These are phyloP conservation scores for Saccharomyces paradoxus DNA, from an alignment of 805 yeast genomes.

Conservation along the genomic window DNA sequence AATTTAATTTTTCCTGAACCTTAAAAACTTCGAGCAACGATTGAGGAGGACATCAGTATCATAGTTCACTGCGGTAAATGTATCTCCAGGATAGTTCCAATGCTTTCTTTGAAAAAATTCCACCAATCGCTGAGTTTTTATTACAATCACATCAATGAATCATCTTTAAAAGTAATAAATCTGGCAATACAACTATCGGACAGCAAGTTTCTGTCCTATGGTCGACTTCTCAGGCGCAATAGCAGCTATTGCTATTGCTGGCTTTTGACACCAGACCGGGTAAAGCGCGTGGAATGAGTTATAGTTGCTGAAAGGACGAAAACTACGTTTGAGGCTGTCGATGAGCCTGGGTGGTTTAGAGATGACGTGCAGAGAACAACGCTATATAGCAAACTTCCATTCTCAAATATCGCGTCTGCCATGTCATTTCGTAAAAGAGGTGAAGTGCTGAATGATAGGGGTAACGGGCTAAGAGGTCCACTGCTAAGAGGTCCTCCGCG, in stretches of 20 bases:
- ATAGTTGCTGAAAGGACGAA: not conserved
- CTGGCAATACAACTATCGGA: too few relatives aligned
- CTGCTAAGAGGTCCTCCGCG: not conserved
- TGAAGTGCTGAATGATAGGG: slow-evolving; percentile 33
- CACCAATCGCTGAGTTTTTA: too few relatives aligned
- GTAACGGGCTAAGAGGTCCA: not conserved
- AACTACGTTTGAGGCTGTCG: not conserved
- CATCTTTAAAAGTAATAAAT: too few relatives aligned
- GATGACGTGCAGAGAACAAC: not conserved
- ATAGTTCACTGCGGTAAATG: not conserved
- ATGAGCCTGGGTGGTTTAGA: not conserved
- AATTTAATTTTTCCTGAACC: too few relatives aligned
- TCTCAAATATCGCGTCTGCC: not conserved
- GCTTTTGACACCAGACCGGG: not conserved
- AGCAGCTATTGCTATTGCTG: not conserved
- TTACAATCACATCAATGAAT: too few relatives aligned
- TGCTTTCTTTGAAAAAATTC: not conserved
- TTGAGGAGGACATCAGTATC: not conserved
- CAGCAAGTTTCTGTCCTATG: too few relatives aligned
- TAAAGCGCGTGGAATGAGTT: not conserved
- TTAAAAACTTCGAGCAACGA: not conserved
- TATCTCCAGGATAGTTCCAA: not conserved
- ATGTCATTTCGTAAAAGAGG: slow-evolving; percentile 59
- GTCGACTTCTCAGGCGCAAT: not conserved
- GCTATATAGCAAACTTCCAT: not conserved